These are phyloP conservation scores for Prunella vulgaris DNA, from an alignment of 257 asterid genomes.

Conservation along the genomic window DNA sequence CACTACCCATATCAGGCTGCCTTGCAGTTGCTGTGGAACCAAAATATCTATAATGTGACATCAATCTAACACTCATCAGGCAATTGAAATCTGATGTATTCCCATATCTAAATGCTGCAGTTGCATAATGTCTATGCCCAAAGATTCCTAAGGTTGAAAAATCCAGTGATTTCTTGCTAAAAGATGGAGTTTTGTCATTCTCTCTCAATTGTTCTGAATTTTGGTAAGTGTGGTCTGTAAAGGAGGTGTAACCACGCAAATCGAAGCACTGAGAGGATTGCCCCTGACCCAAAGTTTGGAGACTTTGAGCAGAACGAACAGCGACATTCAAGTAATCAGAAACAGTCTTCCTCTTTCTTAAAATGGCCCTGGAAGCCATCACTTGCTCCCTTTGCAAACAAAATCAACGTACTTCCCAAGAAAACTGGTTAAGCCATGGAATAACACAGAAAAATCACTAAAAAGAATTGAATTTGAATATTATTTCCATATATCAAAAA, in stretches of 20 bases:
- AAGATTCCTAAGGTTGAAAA: conserved; percentile 28
- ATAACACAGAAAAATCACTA: conserved; percentile 15
- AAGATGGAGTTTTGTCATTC: conserved; percentile 24
- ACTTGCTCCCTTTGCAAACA: conserved; percentile 27
- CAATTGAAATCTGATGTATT: conserved; percentile 34
- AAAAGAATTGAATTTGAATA: background rate
- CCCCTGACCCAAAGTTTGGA: conserved; percentile 32
- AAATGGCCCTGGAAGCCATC: conserved; percentile 69
- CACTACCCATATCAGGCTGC: conserved; percentile 58
- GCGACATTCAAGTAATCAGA: conserved; percentile 48
- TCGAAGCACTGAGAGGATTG: conserved; percentile 29
- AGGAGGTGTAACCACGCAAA: conserved; percentile 34
- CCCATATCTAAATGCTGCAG: conserved; percentile 24
- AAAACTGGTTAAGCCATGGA: conserved; percentile 15
- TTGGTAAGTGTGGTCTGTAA: conserved; percentile 28
- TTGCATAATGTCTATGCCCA: conserved; percentile 32
- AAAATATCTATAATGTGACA: conserved; percentile 40
- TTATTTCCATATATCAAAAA: background rate
- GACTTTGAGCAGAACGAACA: conserved; percentile 35
- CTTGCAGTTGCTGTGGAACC: conserved; percentile 69
- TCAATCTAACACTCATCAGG: conserved; percentile 32
- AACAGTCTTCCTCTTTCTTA: conserved; percentile 50
- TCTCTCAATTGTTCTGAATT: conserved; percentile 25
- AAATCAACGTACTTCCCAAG: conserved; percentile 29
- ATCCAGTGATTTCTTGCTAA: conserved; percentile 26